Evolutionary conservation across 2,329 filamentous ascomycete genomes (phyloP), one percentile per base, ranked within the genome.

Genomic region (Colletotrichum sp.): DNA sequence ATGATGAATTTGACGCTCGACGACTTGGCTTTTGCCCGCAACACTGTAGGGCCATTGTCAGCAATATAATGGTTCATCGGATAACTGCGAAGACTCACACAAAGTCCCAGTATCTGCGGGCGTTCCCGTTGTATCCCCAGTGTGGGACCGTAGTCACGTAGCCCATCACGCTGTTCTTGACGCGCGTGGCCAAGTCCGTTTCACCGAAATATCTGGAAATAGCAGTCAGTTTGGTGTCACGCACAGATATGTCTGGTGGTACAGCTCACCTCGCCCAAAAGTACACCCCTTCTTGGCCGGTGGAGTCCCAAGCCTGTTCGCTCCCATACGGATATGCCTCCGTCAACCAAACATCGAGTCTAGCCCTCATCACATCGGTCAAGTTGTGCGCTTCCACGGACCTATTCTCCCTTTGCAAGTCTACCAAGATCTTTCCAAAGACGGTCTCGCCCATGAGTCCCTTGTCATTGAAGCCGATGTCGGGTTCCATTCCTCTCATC

Each of bases 71-170:
- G 21, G 21, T 24, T 24, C 21, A 24, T 24, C 21, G 21, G 21
- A 24, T 24, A 24, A 24, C 21, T 24, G 21, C 21, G 21, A 24
- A 34, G 32, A 21, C 65, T 32, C 26, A 52, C 65, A 68, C 65
- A 21, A 68, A 90, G 77, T 92, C 90, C 91, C 90, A 92, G 80
- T 92, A 92, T 9, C 90, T 82, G 4, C 91, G 86, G 1, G 90
- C 89, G 75, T 92, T 92, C 9, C 91, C 90, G 67, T 92, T 91
- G 88, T 89, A 92, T 3, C 89, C 91, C 91, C 91, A 92, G 74
- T 92, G 90, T 1, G 89, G 84, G 0, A 92, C 87, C 0, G 89
- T 89, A 0, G 90, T 90, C 84, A 88, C 90, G 75, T 89, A 92
- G 0, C 89, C 91, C 1, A 91, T 79, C 5, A 92, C 89, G 16